A percentile compares a stretch with the other conserved stretches of the same genome.
These are phyloP conservation scores for Zymoseptoria tritici DNA, from an alignment of 2,329 filamentous ascomycete genomes.

Conservation along the genomic window DNA sequence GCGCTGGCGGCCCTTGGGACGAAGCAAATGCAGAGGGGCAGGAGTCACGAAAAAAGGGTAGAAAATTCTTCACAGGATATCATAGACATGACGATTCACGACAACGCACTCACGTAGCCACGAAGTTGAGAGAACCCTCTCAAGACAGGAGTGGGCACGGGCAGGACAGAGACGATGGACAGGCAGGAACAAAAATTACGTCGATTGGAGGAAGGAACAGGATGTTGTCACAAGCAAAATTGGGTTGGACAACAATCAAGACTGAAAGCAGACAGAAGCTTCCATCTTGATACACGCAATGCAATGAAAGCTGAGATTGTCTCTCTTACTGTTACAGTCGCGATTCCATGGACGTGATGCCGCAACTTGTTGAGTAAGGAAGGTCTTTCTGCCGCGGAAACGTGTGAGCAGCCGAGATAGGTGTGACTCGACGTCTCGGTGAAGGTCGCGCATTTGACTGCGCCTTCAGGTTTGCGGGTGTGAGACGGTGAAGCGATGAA, in stretches of 20 bases:
- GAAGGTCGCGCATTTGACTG: not conserved
- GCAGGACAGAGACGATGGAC: not conserved
- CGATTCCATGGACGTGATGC: constrained; percentile 17
- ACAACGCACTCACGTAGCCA: not conserved
- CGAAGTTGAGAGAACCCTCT: too few species aligned
- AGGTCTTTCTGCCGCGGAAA: constrained; percentile 23
- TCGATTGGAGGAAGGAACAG: not conserved
- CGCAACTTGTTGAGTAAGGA: constrained; percentile 27
- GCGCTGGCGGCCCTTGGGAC: not conserved
- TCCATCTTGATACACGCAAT: too few species aligned
- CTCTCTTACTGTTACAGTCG: constrained; percentile 27
- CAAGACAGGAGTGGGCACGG: not conserved
- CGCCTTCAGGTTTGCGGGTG: constrained; percentile 1
- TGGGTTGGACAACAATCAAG: too few species aligned
- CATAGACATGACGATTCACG: not conserved
- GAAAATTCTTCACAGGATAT: not conserved
- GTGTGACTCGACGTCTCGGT: constrained; percentile 15
- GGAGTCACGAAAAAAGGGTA: not conserved
- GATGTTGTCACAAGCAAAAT: too few species aligned
- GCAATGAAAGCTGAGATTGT: not conserved
- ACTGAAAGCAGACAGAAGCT: too few species aligned
- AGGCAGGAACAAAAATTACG: constrained; percentile 14
- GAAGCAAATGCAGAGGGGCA: not conserved
- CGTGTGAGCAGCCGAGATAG: constrained; percentile 19
- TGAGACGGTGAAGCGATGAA: not conserved